Conservation (phyloP, 2,329 filamentous ascomycete genomes). For the Colletotrichum eleusines region DNA sequence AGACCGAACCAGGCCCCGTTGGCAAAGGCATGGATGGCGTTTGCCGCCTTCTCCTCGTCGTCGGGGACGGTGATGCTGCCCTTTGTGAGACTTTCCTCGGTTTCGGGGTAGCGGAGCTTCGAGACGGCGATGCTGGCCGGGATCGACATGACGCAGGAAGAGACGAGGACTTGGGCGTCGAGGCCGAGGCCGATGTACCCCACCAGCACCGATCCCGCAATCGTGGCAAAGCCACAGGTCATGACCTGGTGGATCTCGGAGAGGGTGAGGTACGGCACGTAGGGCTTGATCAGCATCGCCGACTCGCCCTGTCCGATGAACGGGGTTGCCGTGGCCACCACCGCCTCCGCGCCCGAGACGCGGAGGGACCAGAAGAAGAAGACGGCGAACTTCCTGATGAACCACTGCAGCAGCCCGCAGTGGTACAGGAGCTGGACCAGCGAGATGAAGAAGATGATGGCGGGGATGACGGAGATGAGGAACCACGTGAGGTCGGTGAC, state of each 20-base stretch:
- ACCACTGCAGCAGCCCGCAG: constrained; percentile 78
- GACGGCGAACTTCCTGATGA: constrained; percentile 77
- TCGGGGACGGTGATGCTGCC: constrained; percentile 77
- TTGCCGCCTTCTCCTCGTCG: constrained; percentile 71
- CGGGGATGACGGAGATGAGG: constrained; percentile 73
- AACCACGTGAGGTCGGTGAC: constrained; percentile 66
- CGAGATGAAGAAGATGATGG: constrained; percentile 84
- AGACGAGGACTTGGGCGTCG: constrained; percentile 77
- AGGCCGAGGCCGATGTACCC: constrained; percentile 78
- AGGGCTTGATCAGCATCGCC: constrained; percentile 81
- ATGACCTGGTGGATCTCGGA: constrained; percentile 82
- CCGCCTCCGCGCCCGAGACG: constrained; percentile 80
- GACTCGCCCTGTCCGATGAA: constrained; percentile 86
- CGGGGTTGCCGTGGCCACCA: constrained; percentile 80
- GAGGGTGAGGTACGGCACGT: constrained; percentile 76
- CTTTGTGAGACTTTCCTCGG: constrained; percentile 78
- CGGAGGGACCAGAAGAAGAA: constrained; percentile 84
- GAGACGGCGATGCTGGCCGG: constrained; percentile 79
- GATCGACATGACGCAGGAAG: constrained; percentile 83
- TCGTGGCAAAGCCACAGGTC: constrained; percentile 81
- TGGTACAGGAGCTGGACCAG: constrained; percentile 79
- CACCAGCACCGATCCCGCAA: constrained; percentile 78
- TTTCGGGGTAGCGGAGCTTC: constrained; percentile 79
- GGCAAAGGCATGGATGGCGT: constrained; percentile 78
- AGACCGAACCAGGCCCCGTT: constrained; percentile 81